These are phyloP conservation scores for Arthromyces matolae DNA, from an alignment of 768 basidiomycete genomes.

Conservation along the genomic window DNA sequence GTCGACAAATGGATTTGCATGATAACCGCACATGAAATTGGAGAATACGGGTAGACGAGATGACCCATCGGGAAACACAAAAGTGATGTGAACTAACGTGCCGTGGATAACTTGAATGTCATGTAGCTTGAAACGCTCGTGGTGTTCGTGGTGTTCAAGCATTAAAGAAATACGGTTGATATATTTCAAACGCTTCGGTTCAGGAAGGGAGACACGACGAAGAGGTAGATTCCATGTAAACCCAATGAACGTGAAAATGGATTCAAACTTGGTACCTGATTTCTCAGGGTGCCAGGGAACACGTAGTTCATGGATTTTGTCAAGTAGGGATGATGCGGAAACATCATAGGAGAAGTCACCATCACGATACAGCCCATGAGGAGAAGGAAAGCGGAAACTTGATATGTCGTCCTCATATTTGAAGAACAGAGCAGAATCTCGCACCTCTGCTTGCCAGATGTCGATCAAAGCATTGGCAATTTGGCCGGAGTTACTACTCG, in stretches of 20 bases:
- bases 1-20: slow-evolving; percentile 10
- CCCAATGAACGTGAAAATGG: slow-evolving; percentile 26
- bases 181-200: slow-evolving; percentile 25
- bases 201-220: slow-evolving; percentile 25
- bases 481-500: slow-evolving; percentile 21
- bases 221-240: slow-evolving; percentile 29
- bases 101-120: slow-evolving; percentile 27
- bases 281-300: slow-evolving; percentile 12
- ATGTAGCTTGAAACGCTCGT: slow-evolving; percentile 10
- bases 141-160: too few species aligned
- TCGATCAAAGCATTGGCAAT: slow-evolving; percentile 15
- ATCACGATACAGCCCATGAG: background rate
- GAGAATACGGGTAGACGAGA: slow-evolving; percentile 23
- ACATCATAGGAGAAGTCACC: slow-evolving; percentile 13
- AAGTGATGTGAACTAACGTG: slow-evolving; percentile 28
- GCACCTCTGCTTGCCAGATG: background rate
- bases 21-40: slow-evolving; percentile 20
- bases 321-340: slow-evolving; percentile 16
- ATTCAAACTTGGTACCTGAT: slow-evolving; percentile 23
- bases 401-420: background rate
- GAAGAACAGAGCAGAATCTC: background rate
- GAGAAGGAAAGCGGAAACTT: background rate
- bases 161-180: slow-evolving; percentile 16
- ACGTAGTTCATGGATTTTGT: slow-evolving; percentile 11
- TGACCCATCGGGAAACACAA: slow-evolving; percentile 22